A percentile compares a stretch with the other conserved stretches of the same genome.
These are phyloP conservation scores for Hygrophoropsis aurantiaca DNA, from an alignment of 768 basidiomycete genomes.

Conservation along the genomic window DNA sequence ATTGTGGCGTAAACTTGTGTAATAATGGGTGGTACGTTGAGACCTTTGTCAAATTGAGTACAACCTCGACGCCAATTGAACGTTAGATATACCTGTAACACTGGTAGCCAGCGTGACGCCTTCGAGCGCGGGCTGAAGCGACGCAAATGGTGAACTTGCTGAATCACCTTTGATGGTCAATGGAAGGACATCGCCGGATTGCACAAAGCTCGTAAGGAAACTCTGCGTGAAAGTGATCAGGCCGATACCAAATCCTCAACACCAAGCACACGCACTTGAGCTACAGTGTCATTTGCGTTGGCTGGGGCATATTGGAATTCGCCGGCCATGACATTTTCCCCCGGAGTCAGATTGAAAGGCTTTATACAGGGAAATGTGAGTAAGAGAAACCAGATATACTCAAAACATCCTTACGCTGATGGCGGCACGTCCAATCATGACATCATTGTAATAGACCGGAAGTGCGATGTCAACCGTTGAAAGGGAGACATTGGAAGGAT, in stretches of 20 bases:
- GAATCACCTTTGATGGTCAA: slow-evolving; percentile 61
- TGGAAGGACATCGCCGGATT: slow-evolving; percentile 45
- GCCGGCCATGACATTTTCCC: slow-evolving; percentile 48
- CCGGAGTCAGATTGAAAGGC: slow-evolving; percentile 59
- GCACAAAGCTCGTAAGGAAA: slow-evolving; percentile 63
- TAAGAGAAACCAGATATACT: too few relatives aligned
- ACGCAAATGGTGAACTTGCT: slow-evolving; percentile 59
- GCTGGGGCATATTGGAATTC: slow-evolving; percentile 71
- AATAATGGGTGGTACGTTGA: slow-evolving; percentile 58
- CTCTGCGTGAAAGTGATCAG: slow-evolving; percentile 26
- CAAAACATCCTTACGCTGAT: slow-evolving; percentile 62
- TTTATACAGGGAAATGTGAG: slow-evolving; percentile 22
- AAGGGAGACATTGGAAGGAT: slow-evolving; percentile 69
- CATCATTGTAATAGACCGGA: slow-evolving; percentile 55
- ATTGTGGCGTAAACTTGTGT: slow-evolving; percentile 56
- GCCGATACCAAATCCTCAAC: background rate
- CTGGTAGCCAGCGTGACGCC: slow-evolving; percentile 51
- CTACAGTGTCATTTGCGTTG: slow-evolving; percentile 64
- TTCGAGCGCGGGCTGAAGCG: slow-evolving; percentile 54
- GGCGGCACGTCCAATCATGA: slow-evolving; percentile 57
- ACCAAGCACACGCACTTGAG: slow-evolving; percentile 37
- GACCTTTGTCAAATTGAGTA: slow-evolving; percentile 21
- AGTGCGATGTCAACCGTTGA: slow-evolving; percentile 57
- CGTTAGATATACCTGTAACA: slow-evolving; percentile 36
- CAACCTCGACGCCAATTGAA: background rate